Evolutionary conservation across 2,329 filamentous ascomycete genomes (phyloP).

Genomic region (Fusarium sp.): DNA sequence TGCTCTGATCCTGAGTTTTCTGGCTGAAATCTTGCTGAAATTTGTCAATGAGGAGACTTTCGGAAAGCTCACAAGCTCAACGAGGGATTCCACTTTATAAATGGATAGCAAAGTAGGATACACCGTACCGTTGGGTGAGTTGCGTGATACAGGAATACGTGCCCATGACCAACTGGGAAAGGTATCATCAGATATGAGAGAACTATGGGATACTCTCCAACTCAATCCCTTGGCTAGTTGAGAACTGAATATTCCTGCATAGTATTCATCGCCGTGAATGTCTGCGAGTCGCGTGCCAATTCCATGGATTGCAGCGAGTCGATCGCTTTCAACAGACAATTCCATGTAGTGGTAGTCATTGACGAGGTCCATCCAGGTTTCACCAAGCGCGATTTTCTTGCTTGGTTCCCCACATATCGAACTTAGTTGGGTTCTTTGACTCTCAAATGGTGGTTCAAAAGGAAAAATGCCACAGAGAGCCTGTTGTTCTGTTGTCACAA

Average conservation of each 20-base stretch:
- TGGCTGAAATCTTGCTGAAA: too few species aligned
- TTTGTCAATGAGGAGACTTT: too few species aligned
- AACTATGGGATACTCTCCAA: too few species aligned
- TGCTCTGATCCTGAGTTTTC: too few species aligned
- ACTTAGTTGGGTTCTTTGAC: too few species aligned
- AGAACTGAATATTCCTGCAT: not conserved
- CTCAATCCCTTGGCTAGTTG: not conserved
- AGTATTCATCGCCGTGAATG: not conserved
- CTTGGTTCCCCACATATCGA: not conserved
- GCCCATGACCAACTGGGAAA: too few species aligned
- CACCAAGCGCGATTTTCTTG: not conserved
- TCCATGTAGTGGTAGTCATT: not conserved
- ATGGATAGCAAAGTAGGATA: too few species aligned
- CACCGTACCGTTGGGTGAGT: too few species aligned
- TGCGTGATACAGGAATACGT: too few species aligned
- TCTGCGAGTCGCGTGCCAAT: not conserved
- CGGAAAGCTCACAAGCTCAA: too few species aligned
- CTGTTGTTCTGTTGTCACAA: not conserved
- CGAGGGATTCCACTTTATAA: too few species aligned
- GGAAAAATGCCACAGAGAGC: not conserved
- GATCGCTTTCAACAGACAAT: not conserved
- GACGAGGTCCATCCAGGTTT: not conserved
- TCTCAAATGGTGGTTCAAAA: not conserved
- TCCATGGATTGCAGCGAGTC: not conserved
- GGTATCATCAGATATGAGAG: too few species aligned